Evolutionary conservation across 768 basidiomycete species (phyloP), one percentile per base, ranked within the genome.

Genomic region (Hirschioporus abietinus): DNA sequence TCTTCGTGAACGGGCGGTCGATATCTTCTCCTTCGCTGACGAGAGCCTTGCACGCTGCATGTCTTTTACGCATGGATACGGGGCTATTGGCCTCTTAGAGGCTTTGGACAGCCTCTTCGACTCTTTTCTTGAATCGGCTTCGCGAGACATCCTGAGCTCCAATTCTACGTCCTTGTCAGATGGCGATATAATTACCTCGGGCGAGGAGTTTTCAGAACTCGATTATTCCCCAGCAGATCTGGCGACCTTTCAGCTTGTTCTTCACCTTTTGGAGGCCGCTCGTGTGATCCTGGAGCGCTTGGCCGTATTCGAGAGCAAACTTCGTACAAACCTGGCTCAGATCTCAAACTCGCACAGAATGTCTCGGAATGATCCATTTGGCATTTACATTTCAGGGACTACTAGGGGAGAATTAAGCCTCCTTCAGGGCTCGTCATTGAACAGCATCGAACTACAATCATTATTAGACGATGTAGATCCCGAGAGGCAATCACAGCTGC

Each of bases 201-300:
- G 80, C 35, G 84, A 84, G 65, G 93, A 94, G 63, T 80, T 95
- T 36, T 86, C 87, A 0, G 90, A 90, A 72, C 77, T 93, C 68
- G 77, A 99, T 77, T 98, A 97, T 72, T 89, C 91, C 1, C 79
- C 88, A 3, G 88, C 93, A 66, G 96, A 99, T 76, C 97, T 95
- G 93, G 83, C 87, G 1, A 82, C 87, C 30, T 94, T 98, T 66
- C 96, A 97, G 75, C 77, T 86, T 12, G 88, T 87, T 1, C 77
- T 98, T 17, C 93, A 94, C 73, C 82, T 96, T 52, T 84, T 98
- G 57, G 88, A 91, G n/a, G 87, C 92, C 35, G 90, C 89, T 27
- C 86, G 90, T 5, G 83, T 85, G 0, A 83, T 96, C 20, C 83
- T 82, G 42, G 91, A 93, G 57, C 87, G 89, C 25, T 77, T 95